Base-by-base conservation (phyloP, 1,284 basidiomycete genomes). In the Heimioporus retisporus region DNA sequence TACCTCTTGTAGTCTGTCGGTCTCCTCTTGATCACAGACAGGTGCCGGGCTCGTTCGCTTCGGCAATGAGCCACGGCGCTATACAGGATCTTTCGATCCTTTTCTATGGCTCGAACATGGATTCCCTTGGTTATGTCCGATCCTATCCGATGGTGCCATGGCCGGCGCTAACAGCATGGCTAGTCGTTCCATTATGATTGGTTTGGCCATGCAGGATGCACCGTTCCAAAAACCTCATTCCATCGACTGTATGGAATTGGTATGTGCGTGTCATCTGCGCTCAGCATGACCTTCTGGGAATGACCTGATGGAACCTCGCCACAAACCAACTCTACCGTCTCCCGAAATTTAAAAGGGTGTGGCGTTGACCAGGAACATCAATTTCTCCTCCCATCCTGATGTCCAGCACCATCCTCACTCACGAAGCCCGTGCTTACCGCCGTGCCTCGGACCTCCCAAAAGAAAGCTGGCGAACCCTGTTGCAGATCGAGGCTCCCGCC, bases 401-500 rank as follows among this genome's bases (percentile, higher is more conserved):
- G n/a, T 54, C 65, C 28, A 59, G 4, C 35, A 4, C 16, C 40
- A 16, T n/a, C 50, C 8, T 55, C 31, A 16, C 65, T 60, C 61
- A 6, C 43, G 62, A 59, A 44, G 62, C 62, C 21, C 25, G 35
- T 35, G 18, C 59, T 6, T 75, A 62, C 60, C 57, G 19, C 10
- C 60, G 67, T 3, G 71, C 75, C 14, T 28, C 65, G 1, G 68
- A 72, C 4, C 28, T 86, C 10, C 79, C 83, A 4, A 7, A 66
- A 2, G 63, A 71, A 1, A 83, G 86, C 13, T 83, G 83, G 81
- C 66, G 71, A 2, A 77, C 79, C 1, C 76, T 91, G 35, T 59
- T 69, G 14, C 70, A 72, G 16, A 71, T 85, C 54, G 82, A 85
- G 31, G 78, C 79, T 4, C 73, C 81, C 21, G 82, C 89, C 3